Percentiles rank a stretch among this genome's conserved stretches.
Conservation (phyloP, 176 grass and related monocot genomes). For the Zizania latifolia region DNA sequence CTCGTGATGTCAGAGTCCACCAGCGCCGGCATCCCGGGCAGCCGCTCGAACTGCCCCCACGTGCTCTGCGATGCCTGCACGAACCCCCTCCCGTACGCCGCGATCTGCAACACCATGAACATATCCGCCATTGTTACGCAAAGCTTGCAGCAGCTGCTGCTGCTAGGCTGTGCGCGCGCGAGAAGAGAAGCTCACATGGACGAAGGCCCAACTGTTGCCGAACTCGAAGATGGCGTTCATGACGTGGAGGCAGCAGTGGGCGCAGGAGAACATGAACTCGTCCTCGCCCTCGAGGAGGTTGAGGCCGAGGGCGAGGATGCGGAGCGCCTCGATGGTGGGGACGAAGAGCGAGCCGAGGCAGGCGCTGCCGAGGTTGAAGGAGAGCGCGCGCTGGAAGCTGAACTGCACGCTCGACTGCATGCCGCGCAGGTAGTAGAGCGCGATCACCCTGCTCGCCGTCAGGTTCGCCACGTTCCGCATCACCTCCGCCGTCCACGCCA, state of each 20-base stretch:
- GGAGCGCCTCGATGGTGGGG: conserved; percentile 79
- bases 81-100: conserved; percentile 78
- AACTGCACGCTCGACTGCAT: conserved; percentile 91
- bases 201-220: conserved; percentile 98
- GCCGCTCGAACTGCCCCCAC: conserved; percentile 69
- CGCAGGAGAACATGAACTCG: conserved; percentile 99
- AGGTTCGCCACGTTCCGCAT: conserved; percentile 97
- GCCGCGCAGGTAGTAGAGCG: conserved; percentile 96
- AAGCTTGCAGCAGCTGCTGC: too few relatives aligned
- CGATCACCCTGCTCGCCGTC: conserved; percentile 83
- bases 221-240: conserved; percentile 88
- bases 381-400: conserved; percentile 93
- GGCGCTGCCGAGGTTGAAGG: conserved; percentile 87
- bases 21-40: conserved; percentile 56
- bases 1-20: conserved; percentile 97
- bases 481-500: conserved; percentile 90
- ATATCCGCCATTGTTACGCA: not conserved
- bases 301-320: conserved; percentile 82
- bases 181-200: conserved; percentile 42
- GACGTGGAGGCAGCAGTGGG: conserved; percentile 89
- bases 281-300: conserved; percentile 97
- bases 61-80: conserved; percentile 89
- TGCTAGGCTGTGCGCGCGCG: too few relatives aligned
- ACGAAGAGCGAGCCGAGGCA: conserved; percentile 92
- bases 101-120: conserved; percentile 44